Evolutionary conservation across 352 stramenopile genomes (phyloP), one percentile per base, ranked within the genome.

Genomic region (Plasmopara halstedii): DNA sequence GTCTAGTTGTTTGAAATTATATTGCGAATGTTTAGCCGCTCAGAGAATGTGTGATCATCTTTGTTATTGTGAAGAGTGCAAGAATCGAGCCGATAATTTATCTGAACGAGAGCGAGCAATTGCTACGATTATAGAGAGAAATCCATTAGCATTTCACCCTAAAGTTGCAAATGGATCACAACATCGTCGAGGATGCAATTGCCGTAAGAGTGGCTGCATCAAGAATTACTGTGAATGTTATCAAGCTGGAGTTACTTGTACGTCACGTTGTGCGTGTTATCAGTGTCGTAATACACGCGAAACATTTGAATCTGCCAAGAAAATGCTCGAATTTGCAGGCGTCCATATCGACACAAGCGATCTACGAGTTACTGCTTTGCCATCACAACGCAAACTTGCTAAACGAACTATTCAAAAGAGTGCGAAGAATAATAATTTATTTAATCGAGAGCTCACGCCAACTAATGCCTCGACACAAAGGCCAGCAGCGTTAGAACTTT

Each of bases 201-300:
- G 95, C 64, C 75, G 93, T 0, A 98, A 97, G 60, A 97, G 78
- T 41, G 85, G 80, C 19, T 98, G 95, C 54, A 88, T 98, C 56
- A 98, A 98, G 71, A 98, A 98, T 41, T 98, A 98, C 53, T 98
- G 95, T 62, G 95, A 98, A 58, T 98, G 95, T 43, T 96, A 95
- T 59, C 88, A 97, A 58, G 89, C 89, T 26, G 82, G 75, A 25
- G 79, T 93, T 4, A 53, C 80, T 5, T 96, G 86, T 53, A 89
- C 74, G 0, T 69, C 59, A 0, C 73, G 83, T 29, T 96, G 86
- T 52, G 83, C 86, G 15, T 96, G 86, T 34, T 75, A 84, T 42
- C 64, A 82, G 61, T 88, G 74, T 39, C 68, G 62, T 29, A 88
- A 88, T 31, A 86, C 72, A 1, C n/a, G n/a, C n/a, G 76, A 88